Conservation (phyloP, 2,329 filamentous ascomycete genomes). For the Bipolaris victoriae region DNA sequence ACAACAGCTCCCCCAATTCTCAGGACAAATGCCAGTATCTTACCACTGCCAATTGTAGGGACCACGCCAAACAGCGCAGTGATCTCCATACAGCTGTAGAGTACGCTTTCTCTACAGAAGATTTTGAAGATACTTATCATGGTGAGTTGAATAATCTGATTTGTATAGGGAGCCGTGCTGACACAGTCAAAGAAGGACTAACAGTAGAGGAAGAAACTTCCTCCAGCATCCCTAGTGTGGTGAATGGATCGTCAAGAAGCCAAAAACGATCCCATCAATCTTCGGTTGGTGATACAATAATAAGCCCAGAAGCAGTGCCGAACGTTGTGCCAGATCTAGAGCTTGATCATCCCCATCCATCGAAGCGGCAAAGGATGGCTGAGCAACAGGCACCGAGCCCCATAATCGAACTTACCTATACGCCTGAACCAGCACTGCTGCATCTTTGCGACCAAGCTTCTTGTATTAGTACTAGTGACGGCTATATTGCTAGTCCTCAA, state of each 20-base stretch:
- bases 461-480: neutral
- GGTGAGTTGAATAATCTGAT: slow-evolving; percentile 17
- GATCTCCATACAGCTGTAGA: no score
- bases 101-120: slow-evolving; percentile 14
- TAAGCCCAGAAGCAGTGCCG: slow-evolving; percentile 7
- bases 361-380: slow-evolving; percentile 16
- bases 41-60: slow-evolving; percentile 2
- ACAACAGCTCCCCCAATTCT: neutral
- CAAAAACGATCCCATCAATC: slow-evolving; percentile 16
- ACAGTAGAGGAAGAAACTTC: slow-evolving; percentile 11
- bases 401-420: slow-evolving; percentile 12
- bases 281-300: slow-evolving; percentile 11
- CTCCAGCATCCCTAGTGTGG: slow-evolving; percentile 6
- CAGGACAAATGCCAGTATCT: neutral
- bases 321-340: slow-evolving; percentile 14
- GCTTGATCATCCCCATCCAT: slow-evolving; percentile 12
- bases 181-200: slow-evolving; percentile 11
- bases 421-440: slow-evolving; percentile 11
- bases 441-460: slow-evolving; percentile 1
- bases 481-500: slow-evolving; percentile 4
- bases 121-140: slow-evolving; percentile 12
- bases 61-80: no score
- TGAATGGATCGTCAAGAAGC: slow-evolving; percentile 8
- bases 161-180: slow-evolving; percentile 8
- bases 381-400: slow-evolving; percentile 13